Base-by-base conservation (phyloP, 176 grass and related monocot species). In the Carex pumila region DNA sequence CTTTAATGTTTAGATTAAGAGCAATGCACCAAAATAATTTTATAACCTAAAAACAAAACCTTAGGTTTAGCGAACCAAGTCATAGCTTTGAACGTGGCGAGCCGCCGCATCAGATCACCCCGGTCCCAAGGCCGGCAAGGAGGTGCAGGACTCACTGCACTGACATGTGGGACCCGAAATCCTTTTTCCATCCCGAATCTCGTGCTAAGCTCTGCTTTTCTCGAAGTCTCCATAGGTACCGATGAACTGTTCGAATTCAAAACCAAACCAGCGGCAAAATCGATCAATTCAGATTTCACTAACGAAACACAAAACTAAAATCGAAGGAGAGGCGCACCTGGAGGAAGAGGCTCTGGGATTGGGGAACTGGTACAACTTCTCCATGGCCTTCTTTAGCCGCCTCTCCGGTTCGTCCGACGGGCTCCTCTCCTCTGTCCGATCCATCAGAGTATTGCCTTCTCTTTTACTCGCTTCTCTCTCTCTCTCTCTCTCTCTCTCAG, bases 41-140 rank as follows among this genome's bases (percentile, higher is more conserved):
- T 7, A 3, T 56, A 15, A 78, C 57, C 53, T 9, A 29, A 78
- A 78, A 78, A 78, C 31, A 17, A 65, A 71, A 99, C 95, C 92
- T 98, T 95, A 59, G 96, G 96, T 76, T 99, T 99, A 72, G 89
- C 96, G 56, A 99, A 99, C 96, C 93, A 99, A 76, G 96, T 99
- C 96, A 99, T 99, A 81, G 96, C 96, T 86, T 99, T 99, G 93
- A 99, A 99, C 0, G 96, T 85, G 36, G 87, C 66, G 29, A 99
- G 85, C 13, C 93, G 85, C 17, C 92, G 89, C 80, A 94, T 87
- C 22, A 99, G 91, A 79, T 99, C 93, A 36, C 71, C 85, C 5
- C 96, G 93, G 87, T 99, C 90, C 96, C 96, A 99, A 2, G 96
- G 93, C 29, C 96, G 88, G 85, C 96, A 99, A 14, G 91, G 81